phyloP scores from a whole-genome alignment of 768 basidiomycete genomes.

The Pulveroboletus frians region DNA sequence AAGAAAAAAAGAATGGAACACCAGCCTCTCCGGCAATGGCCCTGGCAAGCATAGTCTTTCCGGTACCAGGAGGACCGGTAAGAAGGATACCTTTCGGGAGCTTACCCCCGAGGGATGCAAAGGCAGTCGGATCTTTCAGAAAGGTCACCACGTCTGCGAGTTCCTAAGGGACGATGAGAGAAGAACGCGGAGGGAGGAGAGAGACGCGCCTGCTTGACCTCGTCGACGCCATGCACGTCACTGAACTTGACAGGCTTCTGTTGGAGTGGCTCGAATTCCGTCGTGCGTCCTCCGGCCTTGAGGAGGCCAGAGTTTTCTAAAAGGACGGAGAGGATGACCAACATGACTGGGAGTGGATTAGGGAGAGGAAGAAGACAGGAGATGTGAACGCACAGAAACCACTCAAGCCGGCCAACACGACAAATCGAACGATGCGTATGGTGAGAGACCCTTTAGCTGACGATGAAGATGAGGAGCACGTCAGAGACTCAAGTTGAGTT shows the following conservation, averaged over 20 bases:
- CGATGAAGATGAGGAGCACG: not conserved
- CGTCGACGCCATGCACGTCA: constrained; percentile 97
- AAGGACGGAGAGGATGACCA: constrained; percentile 83
- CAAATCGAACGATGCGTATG: constrained; percentile 57
- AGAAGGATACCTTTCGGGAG: constrained; percentile 90
- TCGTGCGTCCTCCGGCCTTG: constrained; percentile 76
- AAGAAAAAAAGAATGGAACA: constrained; percentile 96
- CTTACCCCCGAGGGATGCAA: constrained; percentile 88
- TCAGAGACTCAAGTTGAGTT: not conserved
- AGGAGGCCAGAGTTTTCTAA: constrained; percentile 92
- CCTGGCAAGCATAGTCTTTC: constrained; percentile 78
- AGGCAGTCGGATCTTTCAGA: constrained; percentile 86
- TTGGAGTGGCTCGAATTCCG: constrained; percentile 78
- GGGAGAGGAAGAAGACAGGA: not conserved
- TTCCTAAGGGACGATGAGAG: constrained; percentile 48
- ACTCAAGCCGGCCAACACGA: constrained; percentile 49
- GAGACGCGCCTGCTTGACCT: constrained; percentile 82
- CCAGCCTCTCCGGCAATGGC: constrained; percentile 98
- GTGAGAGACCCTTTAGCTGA: constrained; percentile 67
- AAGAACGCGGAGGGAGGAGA: not conserved
- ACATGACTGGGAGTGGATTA: constrained; percentile 48
- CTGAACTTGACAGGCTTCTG: constrained; percentile 84
- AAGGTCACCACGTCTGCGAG: constrained; percentile 93
- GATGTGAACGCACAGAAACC: constrained; percentile 56
- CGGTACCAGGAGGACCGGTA: constrained; percentile 91